Evolutionary conservation across 2,329 filamentous ascomycete genomes (phyloP), one percentile per base, ranked within the genome.

Genomic region (Fusarium nematophilum): DNA sequence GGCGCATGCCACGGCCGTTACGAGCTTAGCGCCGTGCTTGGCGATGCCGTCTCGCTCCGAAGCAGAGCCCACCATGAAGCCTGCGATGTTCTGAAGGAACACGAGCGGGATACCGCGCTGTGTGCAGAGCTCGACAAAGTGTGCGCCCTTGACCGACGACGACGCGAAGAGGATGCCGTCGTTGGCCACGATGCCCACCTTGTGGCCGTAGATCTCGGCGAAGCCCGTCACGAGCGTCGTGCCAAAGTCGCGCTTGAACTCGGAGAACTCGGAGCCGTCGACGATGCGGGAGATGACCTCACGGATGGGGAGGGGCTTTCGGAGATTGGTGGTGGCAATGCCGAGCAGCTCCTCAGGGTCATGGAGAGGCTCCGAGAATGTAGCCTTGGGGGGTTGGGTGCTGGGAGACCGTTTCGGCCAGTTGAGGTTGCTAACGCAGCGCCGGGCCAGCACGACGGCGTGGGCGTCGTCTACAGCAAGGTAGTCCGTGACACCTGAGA

Each of bases 11-110:
- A 98, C 95, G 7, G 94, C 95, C 3, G 93, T 96, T 23, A 98
- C 95, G 14, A 99, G 86, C 79, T 99, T 98, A 6, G 95, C 95
- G 33, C 95, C 95, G 71, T 98, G 96, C 83, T 98, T 98, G 49
- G 95, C 95, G 67, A 99, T 98, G 10, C 95, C 95, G 46, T 94
- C 94, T 49, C 90, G 90, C 78, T 99, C 95, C 0, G 94, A 93
- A 69, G 95, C 92, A 14, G 87, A 86, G 36, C 95, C 95, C 26
- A 99, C 95, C 95, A 99, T 99, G 84, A 99, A 99, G 36, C 95
- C 95, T 6, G 89, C 90, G 73, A 99, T 98, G 76, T 99, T 98
- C 75, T 99, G 95, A 15, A 99, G 80, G 78, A 98, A 98, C 44
- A 98, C 84, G 9, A 98, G 82, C 1, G 95, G 94, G 52, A 98